Evolutionary conservation across 73 alveolate species (phyloP), one percentile per base, ranked within the genome.

Genomic region (Effrenium voratum): DNA sequence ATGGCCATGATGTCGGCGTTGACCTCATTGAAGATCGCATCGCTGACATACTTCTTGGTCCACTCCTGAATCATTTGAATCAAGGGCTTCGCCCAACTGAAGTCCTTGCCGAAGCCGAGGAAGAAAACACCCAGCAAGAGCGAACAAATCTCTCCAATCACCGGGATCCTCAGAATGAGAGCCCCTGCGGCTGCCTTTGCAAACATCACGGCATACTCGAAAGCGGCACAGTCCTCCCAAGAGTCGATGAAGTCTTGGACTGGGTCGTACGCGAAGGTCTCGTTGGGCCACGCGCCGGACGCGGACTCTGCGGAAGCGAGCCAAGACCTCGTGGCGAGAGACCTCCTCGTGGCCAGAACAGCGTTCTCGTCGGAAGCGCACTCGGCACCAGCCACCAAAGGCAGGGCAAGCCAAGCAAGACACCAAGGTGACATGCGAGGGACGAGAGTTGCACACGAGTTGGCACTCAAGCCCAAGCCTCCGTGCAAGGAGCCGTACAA

Each of bases 41-140:
- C 66, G 19, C 66, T 52, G 30, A 38, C 84, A 38, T 73, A 73
- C 40, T 73, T 73, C 84, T 40, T 32, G 84, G 84, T 73, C 40
- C 40, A 32, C 50, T 73, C 84, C 50, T 73, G 84, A 73, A 73
- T 73, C 84, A 73, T 73, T 30, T 73, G 26, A 32, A 73, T 49
- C 84, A 73, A 73, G 47, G 84, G 84, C 84, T 40, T 46, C 50
- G 40, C 84, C 84, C 84, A 73, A 40, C 84, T 73, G 84, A 73
- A 73, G 40, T 73, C 84, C 40, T 73, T 73, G 84, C 84, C 40
- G 46, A 32, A 19, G 32, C 84, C 84, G 66, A 52, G 66, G 40
- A 73, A 73, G 84, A 73, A 73, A 40, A 73, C 84, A 28, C 84
- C 50, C 32, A 73, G 84, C 84, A 73, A 46, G 50, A 73, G 84